Base-by-base conservation (phyloP, 139 green algal genomes). In the Picochlorum sp. region DNA sequence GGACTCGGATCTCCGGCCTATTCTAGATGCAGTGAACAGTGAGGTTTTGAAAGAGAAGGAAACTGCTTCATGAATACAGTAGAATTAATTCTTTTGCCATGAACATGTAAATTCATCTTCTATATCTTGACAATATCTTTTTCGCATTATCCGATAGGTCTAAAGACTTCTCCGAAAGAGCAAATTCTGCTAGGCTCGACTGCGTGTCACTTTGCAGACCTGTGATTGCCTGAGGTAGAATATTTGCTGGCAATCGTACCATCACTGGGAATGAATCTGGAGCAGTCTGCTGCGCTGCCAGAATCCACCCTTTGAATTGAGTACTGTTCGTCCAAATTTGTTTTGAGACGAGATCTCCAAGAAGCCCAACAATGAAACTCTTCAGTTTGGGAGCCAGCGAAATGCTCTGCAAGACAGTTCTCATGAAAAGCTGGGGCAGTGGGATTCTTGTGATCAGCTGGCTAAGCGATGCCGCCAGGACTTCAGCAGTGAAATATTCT, bases 271-370 rank as follows among this genome's bases (percentile, higher is more conserved):
- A 91, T 20, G 79, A 86, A 47, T 80, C 67, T 16, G 69, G 76
- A 5, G 62, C 73, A 3, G 73, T 80, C 62, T 86, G 72, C 47
- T 90, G 74, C 6, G 73, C 75, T 65, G 71, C 78, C 66, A 89
- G 68, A 32, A 93, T 51, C 78, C 88, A 91, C 20, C 86, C 86
- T 57, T 84, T 81, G 86, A 86, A 93, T 63, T 91, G 86, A 64
- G 70, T 58, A 10, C 28, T 26, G 45, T 90, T 74, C 13, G 60
- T 72, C 85, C 85, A 92, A 21, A 92, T 65, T 64, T 85, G 76
- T 49, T 83, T 83, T 14, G 50, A 57, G 2, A 84, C 78, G n/a
- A 93, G 74, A 16, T 70, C 44, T 10, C 61, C 62, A n/a, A 93
- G 68, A 30, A 91, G 67, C 13, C 85, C 74, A 10, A 81, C 51